These are phyloP conservation scores for Sphagnurus paluster DNA, from an alignment of 1,284 basidiomycete genomes.

Conservation along the genomic window DNA sequence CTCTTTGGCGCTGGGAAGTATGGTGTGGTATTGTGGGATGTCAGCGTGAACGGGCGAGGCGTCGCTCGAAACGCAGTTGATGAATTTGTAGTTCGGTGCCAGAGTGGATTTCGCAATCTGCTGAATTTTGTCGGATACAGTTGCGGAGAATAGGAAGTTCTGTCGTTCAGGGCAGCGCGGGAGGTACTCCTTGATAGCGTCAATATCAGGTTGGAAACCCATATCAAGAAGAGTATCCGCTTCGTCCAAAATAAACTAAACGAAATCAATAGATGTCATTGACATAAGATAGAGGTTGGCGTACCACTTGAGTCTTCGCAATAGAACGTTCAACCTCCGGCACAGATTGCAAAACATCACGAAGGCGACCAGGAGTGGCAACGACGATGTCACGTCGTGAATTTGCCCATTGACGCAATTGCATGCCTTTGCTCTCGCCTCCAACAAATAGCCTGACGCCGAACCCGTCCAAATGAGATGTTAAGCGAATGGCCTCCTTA, in stretches of 20 bases:
- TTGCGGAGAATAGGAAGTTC: conserved; percentile 97
- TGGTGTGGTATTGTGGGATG: conserved; percentile 84
- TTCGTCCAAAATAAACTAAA: conserved; percentile 87
- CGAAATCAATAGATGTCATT: conserved; percentile 11
- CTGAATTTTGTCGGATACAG: conserved; percentile 63
- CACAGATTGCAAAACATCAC: conserved; percentile 75
- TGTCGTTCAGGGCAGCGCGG: conserved; percentile 72
- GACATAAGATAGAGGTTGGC: conserved; percentile 21
- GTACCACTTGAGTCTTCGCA: conserved; percentile 57
- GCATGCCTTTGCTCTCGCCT: conserved; percentile 66
- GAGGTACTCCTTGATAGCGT: conserved; percentile 72
- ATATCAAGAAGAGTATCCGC: conserved; percentile 95
- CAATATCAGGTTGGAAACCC: conserved; percentile 93
- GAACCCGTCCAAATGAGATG: conserved; percentile 63
- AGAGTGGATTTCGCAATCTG: conserved; percentile 59
- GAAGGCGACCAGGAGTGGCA: conserved; percentile 88
- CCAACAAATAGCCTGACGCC: conserved; percentile 83
- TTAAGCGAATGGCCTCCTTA: conserved; percentile 76
- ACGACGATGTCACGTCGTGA: conserved; percentile 86
- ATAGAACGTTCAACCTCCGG: conserved; percentile 57
- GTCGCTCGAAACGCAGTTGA: conserved; percentile 60
- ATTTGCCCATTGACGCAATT: conserved; percentile 68
- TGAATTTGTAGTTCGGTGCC: conserved; percentile 55
- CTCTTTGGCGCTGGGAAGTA: conserved; percentile 64
- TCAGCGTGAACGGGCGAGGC: conserved; percentile 71